Evolutionary conservation across 2,329 filamentous ascomycete species (phyloP).

Genomic region (Aspergillus clavatus): DNA sequence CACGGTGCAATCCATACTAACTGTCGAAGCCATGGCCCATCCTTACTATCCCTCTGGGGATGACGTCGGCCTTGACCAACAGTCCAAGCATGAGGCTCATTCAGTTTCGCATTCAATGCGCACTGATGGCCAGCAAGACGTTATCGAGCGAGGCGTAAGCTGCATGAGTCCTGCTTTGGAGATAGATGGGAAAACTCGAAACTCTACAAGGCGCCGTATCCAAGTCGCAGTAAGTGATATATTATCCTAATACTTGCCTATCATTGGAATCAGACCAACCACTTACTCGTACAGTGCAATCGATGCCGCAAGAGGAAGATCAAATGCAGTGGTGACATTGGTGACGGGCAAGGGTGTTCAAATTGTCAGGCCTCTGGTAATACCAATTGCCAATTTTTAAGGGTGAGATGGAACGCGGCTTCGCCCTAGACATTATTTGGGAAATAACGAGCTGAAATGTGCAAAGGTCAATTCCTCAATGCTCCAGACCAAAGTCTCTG

Average conservation of each 20-base stretch:
- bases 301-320: slow-evolving; percentile 93
- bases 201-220: slow-evolving; percentile 47
- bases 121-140: slow-evolving; percentile 23
- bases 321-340: slow-evolving; percentile 80
- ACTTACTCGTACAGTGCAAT: slow-evolving; percentile 59
- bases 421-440: neutral
- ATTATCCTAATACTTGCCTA: neutral
- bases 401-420: slow-evolving; percentile 49
- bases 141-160: slow-evolving; percentile 14
- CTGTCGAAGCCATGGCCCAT: slow-evolving; percentile 22
- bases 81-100: slow-evolving; percentile 20
- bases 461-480: slow-evolving; percentile 32
- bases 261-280: neutral
- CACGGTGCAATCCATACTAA: slow-evolving; percentile 16
- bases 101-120: slow-evolving; percentile 23
- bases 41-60: slow-evolving; percentile 20
- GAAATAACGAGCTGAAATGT: slow-evolving; percentile 1
- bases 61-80: slow-evolving; percentile 19
- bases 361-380: slow-evolving; percentile 74
- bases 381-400: slow-evolving; percentile 67
- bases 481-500: slow-evolving; percentile 21
- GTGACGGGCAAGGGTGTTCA: slow-evolving; percentile 69
- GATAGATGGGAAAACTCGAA: slow-evolving; percentile 35
- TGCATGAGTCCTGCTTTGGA: slow-evolving; percentile 23
- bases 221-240: slow-evolving; percentile 46